Percentiles rank a stretch among this genome's conserved stretches.
These are phyloP conservation scores for Candida schatavii DNA, from an alignment of 805 yeast genomes.

Conservation along the genomic window DNA sequence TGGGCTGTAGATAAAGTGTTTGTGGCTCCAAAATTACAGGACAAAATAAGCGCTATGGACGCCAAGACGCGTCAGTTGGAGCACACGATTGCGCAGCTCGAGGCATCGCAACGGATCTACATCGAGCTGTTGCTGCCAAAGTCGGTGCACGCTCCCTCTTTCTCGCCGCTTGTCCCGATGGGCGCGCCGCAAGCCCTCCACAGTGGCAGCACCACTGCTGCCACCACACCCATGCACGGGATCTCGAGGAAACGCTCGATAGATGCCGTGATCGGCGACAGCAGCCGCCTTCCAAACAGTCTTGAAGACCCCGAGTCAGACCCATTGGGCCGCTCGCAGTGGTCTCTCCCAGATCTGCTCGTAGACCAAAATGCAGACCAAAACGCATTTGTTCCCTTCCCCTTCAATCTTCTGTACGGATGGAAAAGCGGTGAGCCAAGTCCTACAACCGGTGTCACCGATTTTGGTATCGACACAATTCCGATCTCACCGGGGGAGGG, in stretches of 20 bases:
- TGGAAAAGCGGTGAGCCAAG: constrained; percentile 2
- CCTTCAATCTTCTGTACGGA: not conserved
- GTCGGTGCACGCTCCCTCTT: not conserved
- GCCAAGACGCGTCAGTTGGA: not conserved
- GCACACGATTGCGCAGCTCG: not conserved
- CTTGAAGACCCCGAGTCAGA: not conserved
- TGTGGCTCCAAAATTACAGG: not conserved
- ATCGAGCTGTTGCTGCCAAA: not conserved
- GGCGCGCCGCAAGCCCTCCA: not conserved
- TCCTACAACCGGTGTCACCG: not conserved
- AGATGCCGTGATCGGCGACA: not conserved
- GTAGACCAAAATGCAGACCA: not conserved
- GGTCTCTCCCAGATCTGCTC: too few species aligned
- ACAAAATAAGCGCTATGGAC: not conserved
- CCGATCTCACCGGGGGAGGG: not conserved
- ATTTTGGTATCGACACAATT: too few species aligned
- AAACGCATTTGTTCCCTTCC: not conserved
- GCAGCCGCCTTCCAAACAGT: not conserved
- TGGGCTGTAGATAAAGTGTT: not conserved
- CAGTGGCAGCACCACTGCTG: not conserved
- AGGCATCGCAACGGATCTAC: not conserved
- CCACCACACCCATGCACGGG: not conserved
- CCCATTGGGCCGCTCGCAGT: too few species aligned
- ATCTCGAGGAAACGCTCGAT: not conserved
- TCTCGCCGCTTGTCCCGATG: not conserved